Conservation (phyloP, 352 stramenopile genomes). For the Globisporangium spinosum region DNA sequence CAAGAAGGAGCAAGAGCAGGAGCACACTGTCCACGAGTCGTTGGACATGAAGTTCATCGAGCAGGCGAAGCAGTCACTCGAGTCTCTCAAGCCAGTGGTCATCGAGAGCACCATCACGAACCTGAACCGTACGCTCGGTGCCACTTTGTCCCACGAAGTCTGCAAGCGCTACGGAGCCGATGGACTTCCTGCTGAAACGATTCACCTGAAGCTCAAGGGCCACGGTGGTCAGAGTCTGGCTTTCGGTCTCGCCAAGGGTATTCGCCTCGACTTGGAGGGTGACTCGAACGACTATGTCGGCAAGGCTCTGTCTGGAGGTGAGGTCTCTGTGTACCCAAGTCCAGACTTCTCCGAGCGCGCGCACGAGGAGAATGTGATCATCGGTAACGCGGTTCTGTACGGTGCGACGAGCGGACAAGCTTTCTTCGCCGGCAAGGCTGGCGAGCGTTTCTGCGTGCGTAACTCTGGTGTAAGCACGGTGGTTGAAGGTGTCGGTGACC, state of each 20-base stretch:
- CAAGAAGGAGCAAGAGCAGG: slow-evolving; percentile 79
- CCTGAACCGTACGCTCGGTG: slow-evolving; percentile 91
- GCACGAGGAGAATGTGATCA: slow-evolving; percentile 87
- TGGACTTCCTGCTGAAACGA: slow-evolving; percentile 90
- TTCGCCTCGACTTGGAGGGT: slow-evolving; percentile 89
- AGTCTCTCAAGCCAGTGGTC: slow-evolving; percentile 71
- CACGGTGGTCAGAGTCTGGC: slow-evolving; percentile 93
- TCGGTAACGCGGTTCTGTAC: slow-evolving; percentile 96
- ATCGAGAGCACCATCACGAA: slow-evolving; percentile 84
- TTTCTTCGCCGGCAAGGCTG: slow-evolving; percentile 94
- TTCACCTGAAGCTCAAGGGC: slow-evolving; percentile 92
- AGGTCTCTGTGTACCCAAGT: slow-evolving; percentile 90
- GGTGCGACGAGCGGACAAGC: slow-evolving; percentile 91
- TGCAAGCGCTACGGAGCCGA: slow-evolving; percentile 90
- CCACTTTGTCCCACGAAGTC: slow-evolving; percentile 93
- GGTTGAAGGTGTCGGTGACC: slow-evolving; percentile 94
- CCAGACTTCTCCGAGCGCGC: slow-evolving; percentile 56
- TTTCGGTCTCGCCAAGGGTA: slow-evolving; percentile 92
- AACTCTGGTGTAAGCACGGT: slow-evolving; percentile 95
- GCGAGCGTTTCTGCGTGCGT: slow-evolving; percentile 95
- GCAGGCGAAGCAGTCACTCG: slow-evolving; percentile 78
- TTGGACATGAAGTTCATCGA: slow-evolving; percentile 92
- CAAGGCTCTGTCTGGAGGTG: slow-evolving; percentile 92
- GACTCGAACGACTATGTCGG: slow-evolving; percentile 97
- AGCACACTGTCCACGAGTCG: slow-evolving; percentile 87